Conservation (phyloP, 2,329 filamentous ascomycete genomes). For the Colletotrichum sp. region DNA sequence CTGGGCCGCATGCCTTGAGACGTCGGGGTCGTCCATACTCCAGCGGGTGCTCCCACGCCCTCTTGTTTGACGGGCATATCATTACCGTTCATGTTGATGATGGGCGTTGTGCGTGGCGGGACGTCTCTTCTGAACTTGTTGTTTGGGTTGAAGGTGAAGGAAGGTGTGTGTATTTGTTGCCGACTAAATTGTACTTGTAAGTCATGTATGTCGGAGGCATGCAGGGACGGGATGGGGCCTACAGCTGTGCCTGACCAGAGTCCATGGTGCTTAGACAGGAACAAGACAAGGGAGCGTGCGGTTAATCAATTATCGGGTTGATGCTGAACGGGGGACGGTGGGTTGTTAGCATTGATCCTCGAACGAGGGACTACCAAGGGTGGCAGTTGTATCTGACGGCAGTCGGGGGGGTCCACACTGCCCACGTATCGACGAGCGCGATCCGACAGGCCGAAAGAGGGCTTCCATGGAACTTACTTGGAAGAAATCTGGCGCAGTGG, state of each 20-base stretch:
- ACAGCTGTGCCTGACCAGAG: constrained; percentile 57
- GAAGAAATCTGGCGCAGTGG: constrained; percentile 39
- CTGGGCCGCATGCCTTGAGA: constrained; percentile 56
- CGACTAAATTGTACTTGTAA: constrained; percentile 48
- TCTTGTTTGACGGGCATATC: constrained; percentile 55
- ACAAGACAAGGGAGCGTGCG: constrained; percentile 37
- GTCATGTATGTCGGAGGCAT: constrained; percentile 25
- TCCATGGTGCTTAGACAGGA: constrained; percentile 50
- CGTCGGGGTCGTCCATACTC: constrained; percentile 61
- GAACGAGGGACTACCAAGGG: constrained; percentile 30
- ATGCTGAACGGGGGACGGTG: constrained; percentile 35
- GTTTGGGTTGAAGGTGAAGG: constrained; percentile 53
- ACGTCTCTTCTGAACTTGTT: constrained; percentile 53
- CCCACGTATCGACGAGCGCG: constrained; percentile 37
- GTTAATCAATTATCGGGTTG: constrained; percentile 40
- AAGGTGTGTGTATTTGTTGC: constrained; percentile 54
- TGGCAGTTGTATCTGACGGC: constrained; percentile 27
- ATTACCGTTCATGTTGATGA: constrained; percentile 55
- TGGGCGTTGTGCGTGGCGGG: constrained; percentile 45
- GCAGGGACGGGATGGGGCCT: constrained; percentile 35
- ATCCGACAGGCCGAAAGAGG: constrained; percentile 35
- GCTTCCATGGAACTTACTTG: constrained; percentile 43
- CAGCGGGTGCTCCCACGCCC: constrained; percentile 47
- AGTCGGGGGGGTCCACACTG: constrained; percentile 31
- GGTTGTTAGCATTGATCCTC: constrained; percentile 43